Evolutionary conservation across 306 rosid species (phyloP), one percentile per base, ranked within the genome.

Genomic region (Elaeagnus macrophylla): DNA sequence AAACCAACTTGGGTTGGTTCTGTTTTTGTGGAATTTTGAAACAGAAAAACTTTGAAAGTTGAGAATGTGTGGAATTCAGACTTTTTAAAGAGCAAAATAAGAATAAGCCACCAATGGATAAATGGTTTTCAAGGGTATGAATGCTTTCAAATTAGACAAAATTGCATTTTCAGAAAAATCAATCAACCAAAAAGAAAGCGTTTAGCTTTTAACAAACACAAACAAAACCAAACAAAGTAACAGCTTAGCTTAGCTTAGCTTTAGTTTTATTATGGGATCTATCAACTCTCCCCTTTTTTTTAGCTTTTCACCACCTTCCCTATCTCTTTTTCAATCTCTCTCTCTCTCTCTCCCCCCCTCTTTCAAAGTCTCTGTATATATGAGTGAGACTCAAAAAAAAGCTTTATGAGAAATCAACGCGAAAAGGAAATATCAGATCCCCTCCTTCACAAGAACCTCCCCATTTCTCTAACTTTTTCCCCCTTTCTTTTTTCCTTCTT

Each of bases 371-470:
- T 53, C 54, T 52, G 48, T 43, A 12, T 51, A 46, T 36, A 12
- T 43, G 15, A 32, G 65, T 57, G 70, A 60, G 70, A 40, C 75
- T 55, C 60, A 11, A 58, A 61, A 64, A 63, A 54, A 44, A 13
- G 14, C 46, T 20, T 20, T 7, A 45, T 6, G 68, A 48, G 54
- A 76, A 83, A 79, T 87, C 96, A 81, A 83, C 86, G 78, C 80
- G 71, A 81, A 81, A 81, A 79, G 73, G 78, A 75, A 51, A 77
- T 54, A 66, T 75, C 68, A 61, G 81, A 79, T 76, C 82, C 79
- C 65, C 58, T 67, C 49, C 66, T 52, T 73, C 83, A 73, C 75
- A 72, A 59, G 77, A 75, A 73, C 57, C 68, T 46, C 60, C 57
- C 48, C 68, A 9, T 40, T 50, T 49, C 54, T 36, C 51, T 47